These are phyloP conservation scores for Aspergillus luchuensis DNA, from an alignment of 2,329 filamentous ascomycete genomes.

Conservation along the genomic window DNA sequence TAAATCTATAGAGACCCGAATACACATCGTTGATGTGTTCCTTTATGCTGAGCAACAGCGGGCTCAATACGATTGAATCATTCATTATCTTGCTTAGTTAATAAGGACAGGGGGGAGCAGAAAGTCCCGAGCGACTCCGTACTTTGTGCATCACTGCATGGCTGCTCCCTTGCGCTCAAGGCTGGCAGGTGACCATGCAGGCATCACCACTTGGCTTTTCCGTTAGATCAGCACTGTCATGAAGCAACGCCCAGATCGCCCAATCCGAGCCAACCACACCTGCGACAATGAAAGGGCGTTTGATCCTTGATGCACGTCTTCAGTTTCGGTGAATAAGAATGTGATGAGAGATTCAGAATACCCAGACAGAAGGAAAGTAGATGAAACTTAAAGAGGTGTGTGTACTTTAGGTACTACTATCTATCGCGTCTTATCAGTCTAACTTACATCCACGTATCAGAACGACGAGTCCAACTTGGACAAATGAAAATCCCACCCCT, in stretches of 20 bases:
- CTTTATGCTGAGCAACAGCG: no score
- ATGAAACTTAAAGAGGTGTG: not conserved
- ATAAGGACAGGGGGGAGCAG: not conserved
- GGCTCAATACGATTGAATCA: not conserved
- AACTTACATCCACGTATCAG: not conserved
- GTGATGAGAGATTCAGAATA: no score
- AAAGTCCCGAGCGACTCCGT: not conserved
- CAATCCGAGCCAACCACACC: not conserved
- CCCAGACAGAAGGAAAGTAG: no score
- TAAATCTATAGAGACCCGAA: not conserved
- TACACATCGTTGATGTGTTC: no score
- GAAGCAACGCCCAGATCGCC: not conserved
- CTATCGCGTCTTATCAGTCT: no score
- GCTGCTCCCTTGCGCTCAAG: not conserved
- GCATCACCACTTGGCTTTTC: not conserved
- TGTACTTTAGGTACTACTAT: no score
- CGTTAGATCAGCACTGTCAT: conserved; percentile 7
- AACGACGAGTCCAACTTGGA: not conserved
- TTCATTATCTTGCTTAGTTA: not conserved
- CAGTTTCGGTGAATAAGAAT: not conserved
- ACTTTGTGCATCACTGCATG: not conserved
- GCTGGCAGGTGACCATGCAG: conserved; percentile 9
- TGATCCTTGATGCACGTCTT: not conserved
- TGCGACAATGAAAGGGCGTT: not conserved
- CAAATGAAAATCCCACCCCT: not conserved